Evolutionary conservation across 2,329 filamentous ascomycete genomes (phyloP), one percentile per base, ranked within the genome.

Genomic region (Sarocladiaceae sp.): DNA sequence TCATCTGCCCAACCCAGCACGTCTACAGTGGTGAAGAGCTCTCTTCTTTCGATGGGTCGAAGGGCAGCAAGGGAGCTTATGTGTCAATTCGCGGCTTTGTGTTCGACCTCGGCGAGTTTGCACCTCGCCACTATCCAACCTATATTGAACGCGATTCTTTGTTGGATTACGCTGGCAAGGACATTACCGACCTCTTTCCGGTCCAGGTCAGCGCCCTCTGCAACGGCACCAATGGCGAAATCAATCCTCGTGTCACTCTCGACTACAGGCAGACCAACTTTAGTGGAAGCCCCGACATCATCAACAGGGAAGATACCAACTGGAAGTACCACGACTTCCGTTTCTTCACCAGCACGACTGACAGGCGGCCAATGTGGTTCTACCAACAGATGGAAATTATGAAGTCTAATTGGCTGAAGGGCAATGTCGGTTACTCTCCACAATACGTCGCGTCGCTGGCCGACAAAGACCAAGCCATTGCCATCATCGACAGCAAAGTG

Each of bases 141-240:
- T 64, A 80, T 15, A 39, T 80, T 78, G 49, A 73, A 78, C 52
- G 51, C 26, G 80, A 80, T 50, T 66, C 73, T 6, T 65, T 97
- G 37, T 70, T 84, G 50, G 83, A 85, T 54, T 98, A 97, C 55
- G 90, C 85, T 39, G 93, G 93, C 44, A 68, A 80, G 33, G 94
- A 98, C 57, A 83, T 90, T n/a, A 94, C 87, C 18, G 72, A 77
- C 31, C 74, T 98, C 10, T 98, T 98, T 68, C 93, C 94, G 0
- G 75, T 98, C 1, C 93, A 98, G 61, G 91, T 98, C 13, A 94
- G 85, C 4, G 89, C 91, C 33, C 74, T 98, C 29, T 98, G 93
- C 64, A 78, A 85, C 48, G 93, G 91, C 47, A 78, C 76, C 24
- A 73, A 82, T 51, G 86, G 84, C 18, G 59, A 56, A 2, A 68